Percentiles rank a stretch among this genome's conserved stretches.
These are phyloP conservation scores for Collybiopsis luxurians DNA, from an alignment of 768 basidiomycete genomes.

Conservation along the genomic window DNA sequence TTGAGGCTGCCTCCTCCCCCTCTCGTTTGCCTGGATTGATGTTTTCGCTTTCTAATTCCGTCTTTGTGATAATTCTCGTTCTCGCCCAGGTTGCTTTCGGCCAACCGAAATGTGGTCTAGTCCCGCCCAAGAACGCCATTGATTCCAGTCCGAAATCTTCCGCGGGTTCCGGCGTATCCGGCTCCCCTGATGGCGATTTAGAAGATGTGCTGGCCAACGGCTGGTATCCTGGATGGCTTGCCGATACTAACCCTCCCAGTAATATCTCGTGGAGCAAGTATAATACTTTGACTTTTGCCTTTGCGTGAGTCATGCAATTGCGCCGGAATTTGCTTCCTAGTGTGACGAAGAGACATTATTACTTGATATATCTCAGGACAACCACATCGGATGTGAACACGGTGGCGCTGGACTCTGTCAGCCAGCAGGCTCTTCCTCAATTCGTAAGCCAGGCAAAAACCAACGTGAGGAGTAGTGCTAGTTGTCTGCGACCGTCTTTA, in stretches of 20 bases:
- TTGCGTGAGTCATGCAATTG: conserved; percentile 50
- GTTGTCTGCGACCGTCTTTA: background rate
- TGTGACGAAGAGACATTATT: no score
- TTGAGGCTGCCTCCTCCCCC: no score
- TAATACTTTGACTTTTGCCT: conserved; percentile 44
- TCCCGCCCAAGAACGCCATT: conserved; percentile 11
- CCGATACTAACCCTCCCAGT: conserved; percentile 33
- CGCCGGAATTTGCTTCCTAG: no score
- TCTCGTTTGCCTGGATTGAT: background rate
- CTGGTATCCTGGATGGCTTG: conserved; percentile 59
- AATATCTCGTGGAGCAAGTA: conserved; percentile 56
- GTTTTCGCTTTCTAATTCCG: background rate
- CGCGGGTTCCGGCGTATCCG: background rate
- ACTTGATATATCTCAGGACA: background rate
- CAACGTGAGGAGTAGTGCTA: conserved; percentile 3
- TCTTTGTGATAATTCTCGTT: conserved; percentile 12
- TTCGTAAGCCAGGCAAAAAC: conserved; percentile 9
- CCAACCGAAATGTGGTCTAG: conserved; percentile 29
- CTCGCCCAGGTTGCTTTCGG: conserved; percentile 22
- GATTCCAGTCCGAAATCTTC: conserved; percentile 17
- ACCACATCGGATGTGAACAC: conserved; percentile 5
- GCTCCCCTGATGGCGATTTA: background rate
- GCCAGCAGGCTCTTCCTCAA: conserved; percentile 5
- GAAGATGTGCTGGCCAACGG: conserved; percentile 43
- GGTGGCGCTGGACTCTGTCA: conserved; percentile 6